Conservation (phyloP, 345 rosid species). For the Gossypium stocksii region DNA sequence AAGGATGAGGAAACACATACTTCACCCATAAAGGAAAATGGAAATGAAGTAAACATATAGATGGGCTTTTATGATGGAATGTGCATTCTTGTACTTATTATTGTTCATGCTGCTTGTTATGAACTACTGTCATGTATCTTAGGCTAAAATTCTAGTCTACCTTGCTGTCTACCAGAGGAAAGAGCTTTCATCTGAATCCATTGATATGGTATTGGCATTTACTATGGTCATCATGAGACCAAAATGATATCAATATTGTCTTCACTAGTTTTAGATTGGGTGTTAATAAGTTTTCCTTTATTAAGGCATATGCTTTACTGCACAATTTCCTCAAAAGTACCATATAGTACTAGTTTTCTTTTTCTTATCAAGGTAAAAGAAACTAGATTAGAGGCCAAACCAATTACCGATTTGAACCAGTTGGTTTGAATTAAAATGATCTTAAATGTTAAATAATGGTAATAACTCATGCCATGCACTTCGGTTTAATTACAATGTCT, state of each 20-base stretch:
- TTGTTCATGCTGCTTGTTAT: neutral
- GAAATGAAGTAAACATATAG: conserved; percentile 4
- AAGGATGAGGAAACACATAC: conserved; percentile 13
- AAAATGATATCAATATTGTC: neutral
- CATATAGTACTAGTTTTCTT: too few species aligned
- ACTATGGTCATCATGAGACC: neutral
- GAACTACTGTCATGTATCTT: neutral
- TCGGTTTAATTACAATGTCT: too few species aligned
- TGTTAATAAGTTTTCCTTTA: too few species aligned
- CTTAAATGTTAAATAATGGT: too few species aligned
- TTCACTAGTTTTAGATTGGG: neutral
- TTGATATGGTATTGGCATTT: neutral
- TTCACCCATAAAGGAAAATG: conserved; percentile 7
- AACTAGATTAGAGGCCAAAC: too few species aligned
- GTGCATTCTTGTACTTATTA: neutral
- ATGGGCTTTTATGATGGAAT: conserved; percentile 29
- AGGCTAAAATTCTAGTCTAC: neutral
- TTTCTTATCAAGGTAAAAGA: too few species aligned
- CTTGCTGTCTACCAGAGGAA: neutral
- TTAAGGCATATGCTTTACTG: too few species aligned
- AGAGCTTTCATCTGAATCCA: neutral
- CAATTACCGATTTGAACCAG: too few species aligned
- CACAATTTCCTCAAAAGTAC: too few species aligned
- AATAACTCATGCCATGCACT: too few species aligned
- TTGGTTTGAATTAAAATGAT: too few species aligned